phyloP scores from a whole-genome alignment of 192 early-diverging fungal genomes.

The Umbelopsis isabellina region DNA sequence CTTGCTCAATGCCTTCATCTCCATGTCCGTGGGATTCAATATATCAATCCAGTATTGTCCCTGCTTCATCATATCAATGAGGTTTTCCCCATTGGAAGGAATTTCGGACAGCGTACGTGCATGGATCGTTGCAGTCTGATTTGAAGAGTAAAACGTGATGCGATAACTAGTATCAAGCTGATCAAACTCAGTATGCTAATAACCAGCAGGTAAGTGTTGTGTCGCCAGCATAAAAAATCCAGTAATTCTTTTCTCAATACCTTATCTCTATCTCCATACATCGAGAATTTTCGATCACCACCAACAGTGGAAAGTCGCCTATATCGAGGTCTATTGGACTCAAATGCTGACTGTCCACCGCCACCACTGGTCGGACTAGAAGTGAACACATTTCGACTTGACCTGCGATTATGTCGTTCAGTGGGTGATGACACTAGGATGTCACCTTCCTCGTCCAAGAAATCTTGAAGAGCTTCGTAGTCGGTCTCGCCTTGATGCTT shows the following conservation, averaged over 20 bases:
- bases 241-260: too few relatives aligned
- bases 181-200: constrained; percentile 21
- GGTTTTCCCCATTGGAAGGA: constrained; percentile 20
- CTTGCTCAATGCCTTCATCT: constrained; percentile 57
- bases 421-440: not conserved
- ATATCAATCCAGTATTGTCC: constrained; percentile 68
- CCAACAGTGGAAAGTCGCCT: constrained; percentile 31
- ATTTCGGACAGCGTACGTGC: constrained; percentile 34
- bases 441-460: constrained; percentile 11
- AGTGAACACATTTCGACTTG: not conserved
- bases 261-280: constrained; percentile 32
- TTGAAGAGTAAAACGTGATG: constrained; percentile 32
- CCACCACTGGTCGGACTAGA: not conserved
- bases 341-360: not conserved
- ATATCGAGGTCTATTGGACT: not conserved
- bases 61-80: constrained; percentile 35
- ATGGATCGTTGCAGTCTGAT: constrained; percentile 35
- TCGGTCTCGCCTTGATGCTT: constrained; percentile 19
- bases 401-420: not conserved
- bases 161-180: constrained; percentile 27
- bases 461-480: constrained; percentile 29
- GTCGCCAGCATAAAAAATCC: too few relatives aligned
- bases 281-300: constrained; percentile 25
- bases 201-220: not conserved
- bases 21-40: constrained; percentile 48